Percentiles rank a stretch among this genome's conserved stretches.
Conservation (phyloP, 768 basidiomycete species). For the Collybia mongolica region DNA sequence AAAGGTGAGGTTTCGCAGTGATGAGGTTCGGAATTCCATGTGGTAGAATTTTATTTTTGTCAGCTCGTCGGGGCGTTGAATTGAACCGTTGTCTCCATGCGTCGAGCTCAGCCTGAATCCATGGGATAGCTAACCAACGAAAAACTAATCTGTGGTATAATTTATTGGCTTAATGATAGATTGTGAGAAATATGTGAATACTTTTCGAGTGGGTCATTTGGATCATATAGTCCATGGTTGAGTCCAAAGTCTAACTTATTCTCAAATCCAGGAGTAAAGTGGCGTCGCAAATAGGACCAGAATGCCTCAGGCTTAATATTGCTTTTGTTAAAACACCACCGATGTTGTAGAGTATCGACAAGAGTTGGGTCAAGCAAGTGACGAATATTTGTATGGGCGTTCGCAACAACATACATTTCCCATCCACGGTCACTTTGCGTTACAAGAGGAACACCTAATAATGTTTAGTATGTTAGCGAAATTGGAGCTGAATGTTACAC, state of each 20-base stretch:
- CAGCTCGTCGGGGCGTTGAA: conserved; percentile 12
- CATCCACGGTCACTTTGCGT: conserved; percentile 34
- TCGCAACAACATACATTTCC: conserved; percentile 36
- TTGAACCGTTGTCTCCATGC: conserved; percentile 18
- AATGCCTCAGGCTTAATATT: conserved; percentile 38
- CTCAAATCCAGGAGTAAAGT: conserved; percentile 38
- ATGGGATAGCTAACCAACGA: conserved; percentile 34
- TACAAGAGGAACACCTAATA: conserved; percentile 25
- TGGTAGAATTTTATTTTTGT: conserved; percentile 34
- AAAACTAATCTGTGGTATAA: conserved; percentile 24
- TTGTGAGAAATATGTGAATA: no score
- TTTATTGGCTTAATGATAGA: no score
- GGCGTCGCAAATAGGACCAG: conserved; percentile 31
- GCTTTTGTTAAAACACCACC: conserved; percentile 27
- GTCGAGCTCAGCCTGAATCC: conserved; percentile 34
- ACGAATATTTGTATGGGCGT: conserved; percentile 31
- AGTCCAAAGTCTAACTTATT: conserved; percentile 29
- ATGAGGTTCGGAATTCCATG: conserved; percentile 29
- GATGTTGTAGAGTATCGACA: conserved; percentile 31
- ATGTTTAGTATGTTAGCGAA: neutral
- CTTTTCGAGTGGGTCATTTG: conserved; percentile 17
- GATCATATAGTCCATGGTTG: conserved; percentile 25
- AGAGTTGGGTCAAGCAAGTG: conserved; percentile 31
- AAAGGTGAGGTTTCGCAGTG: conserved; percentile 20
- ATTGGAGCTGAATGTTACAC: neutral